Conservation (phyloP, 805 yeast genomes). For the Tetrapisispora taiwanensis region DNA sequence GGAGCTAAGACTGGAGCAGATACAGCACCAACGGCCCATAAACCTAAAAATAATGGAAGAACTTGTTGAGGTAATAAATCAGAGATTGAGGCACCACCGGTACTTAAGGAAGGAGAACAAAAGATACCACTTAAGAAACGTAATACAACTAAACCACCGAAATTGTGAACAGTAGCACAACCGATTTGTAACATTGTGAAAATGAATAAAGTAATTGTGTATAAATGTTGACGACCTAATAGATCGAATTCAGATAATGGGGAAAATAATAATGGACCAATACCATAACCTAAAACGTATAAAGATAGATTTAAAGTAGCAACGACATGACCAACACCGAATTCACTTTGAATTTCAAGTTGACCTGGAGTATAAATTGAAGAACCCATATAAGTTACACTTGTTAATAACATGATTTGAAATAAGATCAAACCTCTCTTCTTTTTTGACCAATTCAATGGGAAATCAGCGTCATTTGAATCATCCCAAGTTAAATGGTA, state of each 20-base stretch:
- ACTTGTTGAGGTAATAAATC: slow-evolving; percentile 37
- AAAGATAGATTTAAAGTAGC: slow-evolving; percentile 44
- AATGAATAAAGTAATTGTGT: slow-evolving; percentile 36
- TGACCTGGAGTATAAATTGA: slow-evolving; percentile 47
- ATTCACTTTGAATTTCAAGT: slow-evolving; percentile 34
- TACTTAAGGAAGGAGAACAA: slow-evolving; percentile 46
- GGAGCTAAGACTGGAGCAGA: slow-evolving; percentile 52
- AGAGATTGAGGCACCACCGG: slow-evolving; percentile 49
- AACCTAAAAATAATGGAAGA: slow-evolving; percentile 38
- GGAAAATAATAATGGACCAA: slow-evolving; percentile 49
- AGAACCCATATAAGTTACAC: slow-evolving; percentile 46
- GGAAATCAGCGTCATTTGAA: slow-evolving; percentile 43
- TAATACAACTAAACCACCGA: slow-evolving; percentile 41
- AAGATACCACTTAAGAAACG: slow-evolving; percentile 48
- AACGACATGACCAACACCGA: slow-evolving; percentile 34
- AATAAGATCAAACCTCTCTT: slow-evolving; percentile 32
- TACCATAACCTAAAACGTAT: slow-evolving; percentile 51
- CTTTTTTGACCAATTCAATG: slow-evolving; percentile 43
- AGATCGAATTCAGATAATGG: slow-evolving; percentile 48
- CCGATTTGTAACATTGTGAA: slow-evolving; percentile 48
- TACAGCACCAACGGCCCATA: slow-evolving; percentile 46
- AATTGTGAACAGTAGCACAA: slow-evolving; percentile 40
- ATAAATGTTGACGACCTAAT: slow-evolving; percentile 44
- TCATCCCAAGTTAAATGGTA: slow-evolving; percentile 17
- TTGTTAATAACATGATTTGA: slow-evolving; percentile 38